Conservation (phyloP, 2,329 filamentous ascomycete species). For the Xylaria sp. region DNA sequence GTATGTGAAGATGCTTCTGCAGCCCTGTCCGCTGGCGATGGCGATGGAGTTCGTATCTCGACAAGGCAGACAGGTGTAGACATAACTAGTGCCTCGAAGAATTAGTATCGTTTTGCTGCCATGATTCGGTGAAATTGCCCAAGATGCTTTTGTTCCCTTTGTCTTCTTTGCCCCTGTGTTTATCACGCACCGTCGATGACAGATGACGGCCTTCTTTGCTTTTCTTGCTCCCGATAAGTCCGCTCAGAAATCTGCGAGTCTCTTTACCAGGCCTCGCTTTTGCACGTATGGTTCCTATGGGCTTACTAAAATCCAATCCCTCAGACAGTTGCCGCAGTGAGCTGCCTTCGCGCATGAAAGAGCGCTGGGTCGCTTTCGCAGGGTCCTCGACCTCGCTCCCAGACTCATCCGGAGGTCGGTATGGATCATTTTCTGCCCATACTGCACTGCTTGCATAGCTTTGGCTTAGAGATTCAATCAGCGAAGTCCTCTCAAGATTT, state of each 20-base stretch:
- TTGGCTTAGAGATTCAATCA: constrained; percentile 52
- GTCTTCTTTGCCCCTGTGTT: constrained; percentile 48
- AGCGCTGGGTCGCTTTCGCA: constrained; percentile 39
- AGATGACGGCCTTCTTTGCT: constrained; percentile 38
- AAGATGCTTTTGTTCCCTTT: constrained; percentile 44
- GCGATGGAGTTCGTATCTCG: constrained; percentile 17
- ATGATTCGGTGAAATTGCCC: constrained; percentile 46
- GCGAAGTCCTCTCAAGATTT: constrained; percentile 57
- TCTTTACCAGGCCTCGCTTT: constrained; percentile 51
- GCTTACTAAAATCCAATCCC: constrained; percentile 47
- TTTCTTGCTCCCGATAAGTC: constrained; percentile 54
- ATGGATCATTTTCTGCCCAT: constrained; percentile 52
- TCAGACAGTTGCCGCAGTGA: constrained; percentile 48
- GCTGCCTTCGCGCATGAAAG: constrained; percentile 41
- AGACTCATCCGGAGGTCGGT: constrained; percentile 60
- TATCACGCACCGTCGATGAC: constrained; percentile 44
- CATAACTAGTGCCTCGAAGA: constrained; percentile 50
- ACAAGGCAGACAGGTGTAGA: constrained; percentile 31
- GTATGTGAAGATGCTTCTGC: constrained; percentile 3
- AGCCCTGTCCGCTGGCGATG: constrained; percentile 1
- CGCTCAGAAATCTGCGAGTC: constrained; percentile 55
- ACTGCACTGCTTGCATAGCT: constrained; percentile 52
- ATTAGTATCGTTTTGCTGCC: constrained; percentile 48
- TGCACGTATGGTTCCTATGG: constrained; percentile 50
- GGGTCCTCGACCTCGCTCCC: constrained; percentile 58